Evolutionary conservation across 768 basidiomycete species (phyloP), one percentile per base, ranked within the genome.

Genomic region (Termitomyces sp.): DNA sequence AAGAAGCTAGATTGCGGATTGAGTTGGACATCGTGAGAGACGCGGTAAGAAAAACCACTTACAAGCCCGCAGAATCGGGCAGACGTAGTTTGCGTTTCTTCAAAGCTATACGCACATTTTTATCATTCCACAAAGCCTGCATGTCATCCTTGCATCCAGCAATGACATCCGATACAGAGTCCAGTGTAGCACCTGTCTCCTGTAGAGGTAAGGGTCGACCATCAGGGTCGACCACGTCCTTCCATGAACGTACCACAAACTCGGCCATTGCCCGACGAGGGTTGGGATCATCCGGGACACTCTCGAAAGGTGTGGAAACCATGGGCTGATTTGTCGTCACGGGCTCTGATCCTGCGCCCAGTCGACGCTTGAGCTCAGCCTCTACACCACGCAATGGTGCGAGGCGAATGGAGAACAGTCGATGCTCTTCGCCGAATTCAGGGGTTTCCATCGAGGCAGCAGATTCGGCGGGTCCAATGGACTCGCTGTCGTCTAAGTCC

Each of bases 61-160:
- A 88, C 87, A 90, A 89, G 50, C 80, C 82, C 3, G 86, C 80
- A 0, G 83, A 78, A 54, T 89, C 87, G 25, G 82, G 81, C 32
- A 88, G 67, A 25, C 76, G 73, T 20, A 87, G 62, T 48, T 68
- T 73, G 36, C 76, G 69, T 50, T 72, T 73, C 52, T 69, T 74
- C 33, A 89, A 62, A 20, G 81, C 72, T 5, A 72, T 67, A 50
- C 75, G 78, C 15, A 89, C 76, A 32, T 72, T 64, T n/a, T 63
- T 67, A 60, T 89, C 84, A 18, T 68, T 65, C 87, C 88, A 89
- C 0, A 92, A 73, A 1, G 80, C 70, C 48, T 75, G 74, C 73
- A 81, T 81, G 60, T 89, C 88, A 38, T 85, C 76, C 55, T 78
- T 83, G 63, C 85, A 86, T 2, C 75, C 70, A 5, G 80, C 76